A percentile compares a stretch with the other conserved stretches of the same genome.
Evolutionary conservation across 495 filamentous ascomycete species (phyloP).

Genomic region (Neurospora sp.): DNA sequence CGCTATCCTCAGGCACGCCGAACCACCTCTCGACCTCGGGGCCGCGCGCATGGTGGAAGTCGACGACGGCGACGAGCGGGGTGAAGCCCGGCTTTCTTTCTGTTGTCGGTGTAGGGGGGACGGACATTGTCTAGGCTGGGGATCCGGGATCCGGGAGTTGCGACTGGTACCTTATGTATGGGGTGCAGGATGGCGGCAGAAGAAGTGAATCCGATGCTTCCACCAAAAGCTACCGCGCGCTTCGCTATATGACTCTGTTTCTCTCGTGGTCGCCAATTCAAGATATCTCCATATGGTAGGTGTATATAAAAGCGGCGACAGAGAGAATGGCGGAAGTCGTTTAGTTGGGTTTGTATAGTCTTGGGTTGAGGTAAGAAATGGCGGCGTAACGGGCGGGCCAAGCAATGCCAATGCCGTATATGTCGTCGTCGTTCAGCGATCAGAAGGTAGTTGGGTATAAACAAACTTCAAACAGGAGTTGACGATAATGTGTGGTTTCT

Average conservation of each 20-base stretch:
- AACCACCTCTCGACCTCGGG: slow-evolving; percentile 93
- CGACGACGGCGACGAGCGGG: slow-evolving; percentile 80
- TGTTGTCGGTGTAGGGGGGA: slow-evolving; percentile 18
- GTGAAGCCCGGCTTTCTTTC: slow-evolving; percentile 22
- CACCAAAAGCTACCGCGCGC: not conserved
- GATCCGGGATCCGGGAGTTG: not conserved
- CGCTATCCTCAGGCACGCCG: slow-evolving; percentile 62
- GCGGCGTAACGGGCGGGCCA: not conserved
- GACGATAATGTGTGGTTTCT: not conserved
- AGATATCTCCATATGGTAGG: not conserved
- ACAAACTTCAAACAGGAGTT: not conserved
- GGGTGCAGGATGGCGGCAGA: not conserved
- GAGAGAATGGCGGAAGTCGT: not conserved
- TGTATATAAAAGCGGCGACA: not conserved
- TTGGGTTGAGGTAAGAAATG: not conserved
- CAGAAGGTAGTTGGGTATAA: not conserved
- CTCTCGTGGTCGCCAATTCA: not conserved
- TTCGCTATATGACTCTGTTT: not conserved
- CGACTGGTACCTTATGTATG: not conserved
- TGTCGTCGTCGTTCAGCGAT: not conserved
- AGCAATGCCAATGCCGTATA: not conserved
- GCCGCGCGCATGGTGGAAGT: slow-evolving; percentile 94
- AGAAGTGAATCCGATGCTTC: not conserved
- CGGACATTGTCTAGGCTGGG: slow-evolving; percentile 10
- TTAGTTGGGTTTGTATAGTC: not conserved